A percentile compares a stretch with the other conserved stretches of the same genome.
These are phyloP conservation scores for Zygoascus tannicola DNA, from an alignment of 805 yeast species.

Conservation along the genomic window DNA sequence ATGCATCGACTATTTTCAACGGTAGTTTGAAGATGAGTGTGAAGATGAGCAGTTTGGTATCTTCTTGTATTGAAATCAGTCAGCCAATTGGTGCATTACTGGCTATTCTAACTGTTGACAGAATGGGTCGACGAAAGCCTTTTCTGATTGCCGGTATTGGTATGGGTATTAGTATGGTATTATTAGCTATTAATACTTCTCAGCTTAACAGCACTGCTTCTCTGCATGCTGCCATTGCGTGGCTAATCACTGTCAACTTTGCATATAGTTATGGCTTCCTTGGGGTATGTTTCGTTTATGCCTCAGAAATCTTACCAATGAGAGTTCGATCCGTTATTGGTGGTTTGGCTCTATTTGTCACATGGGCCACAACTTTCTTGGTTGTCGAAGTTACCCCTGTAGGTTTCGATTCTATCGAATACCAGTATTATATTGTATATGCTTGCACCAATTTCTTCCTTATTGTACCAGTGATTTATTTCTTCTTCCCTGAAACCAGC, in stretches of 20 bases:
- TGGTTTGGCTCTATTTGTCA: constrained; percentile 32
- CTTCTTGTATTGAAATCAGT: constrained; percentile 12
- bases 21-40: constrained; percentile 8
- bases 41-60: constrained; percentile 7
- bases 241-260: constrained; percentile 11
- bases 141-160: constrained; percentile 60
- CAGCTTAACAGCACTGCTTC: constrained; percentile 8
- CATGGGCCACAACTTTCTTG: constrained; percentile 55
- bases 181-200: constrained; percentile 18
- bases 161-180: constrained; percentile 31
- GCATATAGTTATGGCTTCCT: constrained; percentile 14
- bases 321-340: constrained; percentile 37
- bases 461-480: constrained; percentile 34
- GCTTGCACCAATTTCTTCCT: constrained; percentile 10
- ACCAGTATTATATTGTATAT: constrained; percentile 71
- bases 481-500: constrained; percentile 37
- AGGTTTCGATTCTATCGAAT: constrained; percentile 38
- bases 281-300: constrained; percentile 29
- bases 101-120: constrained; percentile 24
- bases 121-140: constrained; percentile 62
- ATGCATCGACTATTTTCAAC: constrained; percentile 13
- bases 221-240: constrained; percentile 13
- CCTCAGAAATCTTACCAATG: constrained; percentile 47
- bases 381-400: constrained; percentile 40
- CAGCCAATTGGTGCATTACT: constrained; percentile 10